phyloP scores from a whole-genome alignment of 2,329 filamentous ascomycete species.

The Drechslerella stenobrocha region DNA sequence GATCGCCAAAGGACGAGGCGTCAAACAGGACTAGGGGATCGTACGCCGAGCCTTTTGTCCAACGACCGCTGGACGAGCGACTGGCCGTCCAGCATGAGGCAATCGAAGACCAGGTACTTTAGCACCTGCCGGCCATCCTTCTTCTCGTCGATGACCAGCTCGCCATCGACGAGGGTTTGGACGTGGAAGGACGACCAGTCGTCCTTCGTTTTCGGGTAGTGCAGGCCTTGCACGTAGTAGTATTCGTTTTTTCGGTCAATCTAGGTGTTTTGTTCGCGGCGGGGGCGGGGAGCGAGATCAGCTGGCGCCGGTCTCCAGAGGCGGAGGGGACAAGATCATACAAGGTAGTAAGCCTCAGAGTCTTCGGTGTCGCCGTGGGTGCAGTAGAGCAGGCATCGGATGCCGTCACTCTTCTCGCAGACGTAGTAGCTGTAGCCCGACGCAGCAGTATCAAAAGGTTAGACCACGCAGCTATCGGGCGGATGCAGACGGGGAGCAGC shows the following conservation, averaged over 20 bases:
- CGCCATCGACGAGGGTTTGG: constrained; percentile 84
- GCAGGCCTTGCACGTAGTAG: constrained; percentile 77
- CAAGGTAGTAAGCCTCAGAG: constrained; percentile 75
- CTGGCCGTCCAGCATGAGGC: constrained; percentile 76
- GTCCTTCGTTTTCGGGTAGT: constrained; percentile 74
- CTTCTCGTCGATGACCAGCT: constrained; percentile 83
- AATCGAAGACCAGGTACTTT: constrained; percentile 91
- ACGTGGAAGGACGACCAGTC: constrained; percentile 70
- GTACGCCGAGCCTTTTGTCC: constrained; percentile 75
- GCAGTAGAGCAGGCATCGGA: constrained; percentile 91
- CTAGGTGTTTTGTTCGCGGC: constrained; percentile 18
- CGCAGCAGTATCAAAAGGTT: neutral
- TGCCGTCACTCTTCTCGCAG: constrained; percentile 96
- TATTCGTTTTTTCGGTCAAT: constrained; percentile 99
- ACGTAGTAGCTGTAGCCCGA: constrained; percentile 78
- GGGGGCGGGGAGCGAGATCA: too few relatives aligned
- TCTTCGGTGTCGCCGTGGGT: constrained; percentile 66
- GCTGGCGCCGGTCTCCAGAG: too few relatives aligned
- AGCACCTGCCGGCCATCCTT: constrained; percentile 66
- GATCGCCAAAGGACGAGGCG: too few relatives aligned
- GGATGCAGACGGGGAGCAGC: neutral
- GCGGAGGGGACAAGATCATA: constrained; percentile 12
- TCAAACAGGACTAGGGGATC: constrained; percentile 16
- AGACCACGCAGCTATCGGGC: neutral
- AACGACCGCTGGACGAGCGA: constrained; percentile 76